phyloP scores from a whole-genome alignment of 306 rosid genomes.

The Cicer pinnatifidum region DNA sequence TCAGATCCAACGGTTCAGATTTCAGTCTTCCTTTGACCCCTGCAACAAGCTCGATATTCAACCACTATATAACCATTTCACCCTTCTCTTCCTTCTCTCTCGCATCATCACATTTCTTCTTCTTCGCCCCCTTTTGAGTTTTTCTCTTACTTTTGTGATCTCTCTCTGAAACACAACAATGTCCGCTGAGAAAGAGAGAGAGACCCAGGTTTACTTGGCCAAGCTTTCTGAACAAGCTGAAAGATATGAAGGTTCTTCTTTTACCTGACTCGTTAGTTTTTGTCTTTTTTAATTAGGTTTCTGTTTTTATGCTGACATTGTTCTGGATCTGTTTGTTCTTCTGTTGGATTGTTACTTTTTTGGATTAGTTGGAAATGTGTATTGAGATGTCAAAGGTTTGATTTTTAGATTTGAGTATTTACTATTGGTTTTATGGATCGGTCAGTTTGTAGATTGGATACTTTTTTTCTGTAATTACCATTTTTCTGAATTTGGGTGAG shows the following conservation, averaged over 20 bases:
- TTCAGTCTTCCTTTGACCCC: conserved; percentile 53
- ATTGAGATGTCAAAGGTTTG: conserved; percentile 20
- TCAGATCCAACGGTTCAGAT: conserved; percentile 63
- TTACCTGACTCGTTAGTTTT: neutral
- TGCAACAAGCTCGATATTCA: conserved; percentile 57
- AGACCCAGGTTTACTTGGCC: conserved; percentile 91
- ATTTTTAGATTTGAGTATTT: conserved; percentile 31
- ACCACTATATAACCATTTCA: conserved; percentile 48
- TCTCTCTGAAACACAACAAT: conserved; percentile 63
- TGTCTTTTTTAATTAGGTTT: neutral
- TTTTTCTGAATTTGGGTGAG: neutral
- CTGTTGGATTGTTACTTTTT: neutral
- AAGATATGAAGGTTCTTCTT: conserved; percentile 72
- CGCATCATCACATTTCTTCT: conserved; percentile 39
- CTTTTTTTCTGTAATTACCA: neutral
- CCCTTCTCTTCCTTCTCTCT: conserved; percentile 44
- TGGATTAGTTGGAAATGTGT: conserved; percentile 29
- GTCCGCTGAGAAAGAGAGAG: conserved; percentile 91
- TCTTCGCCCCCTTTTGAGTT: neutral
- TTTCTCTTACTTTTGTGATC: conserved; percentile 39
- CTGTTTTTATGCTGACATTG: neutral
- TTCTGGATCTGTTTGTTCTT: conserved; percentile 40
- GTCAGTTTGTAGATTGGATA: neutral
- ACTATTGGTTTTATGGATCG: conserved; percentile 8
- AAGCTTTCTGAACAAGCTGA: conserved; percentile 97